Base-by-base conservation (phyloP, 345 rosid species). In the Turritis glabra region DNA sequence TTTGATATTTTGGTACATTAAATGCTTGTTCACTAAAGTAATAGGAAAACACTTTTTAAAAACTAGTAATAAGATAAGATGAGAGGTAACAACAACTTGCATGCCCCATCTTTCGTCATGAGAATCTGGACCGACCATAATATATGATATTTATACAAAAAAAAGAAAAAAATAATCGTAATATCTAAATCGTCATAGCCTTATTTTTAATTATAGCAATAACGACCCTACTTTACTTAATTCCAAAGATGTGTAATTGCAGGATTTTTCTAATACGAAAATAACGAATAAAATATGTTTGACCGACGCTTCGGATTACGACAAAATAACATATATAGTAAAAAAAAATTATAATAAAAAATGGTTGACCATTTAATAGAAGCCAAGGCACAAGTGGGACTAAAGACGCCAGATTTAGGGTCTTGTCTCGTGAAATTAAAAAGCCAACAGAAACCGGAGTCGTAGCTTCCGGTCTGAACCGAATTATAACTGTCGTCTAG, bases 61-160 rank as follows among this genome's bases (percentile, higher is more conserved):
- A 46, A 46, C 43, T 35, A 46, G 3, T 37, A 35, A 59, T 37
- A 76, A 63, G 50, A 76, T 62, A 63, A 76, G 80, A 67, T 47
- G 48, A 60, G 41, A 21, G 21, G 40, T 56, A 37, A 37, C 40
- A 32, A 55, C 80, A 63, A 77, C 76, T 77, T 64, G 80, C 76
- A 64, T 77, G 76, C 72, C 76, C 76, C 76, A 77, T 64, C 59
- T 70, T 46, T 35, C 67, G 80, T 77, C 72, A 38, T 77, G 55
- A 71, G 72, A 77, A 77, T 77, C 76, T 71, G 72, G 26, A 71
- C 72, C 62, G 67, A 71, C 72, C 71, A 61, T 61, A 69, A 2
- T 59, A 50, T 67, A 64, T 11, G 11, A 73, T 73, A 23, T 47
- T 44, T 41, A 41, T n/a, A n/a, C n/a, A n/a, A n/a, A n/a, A n/a